A percentile compares a stretch with the other conserved stretches of the same genome.
Conservation (phyloP, 2,329 filamentous ascomycete species). For the Karstenula rhodostoma region DNA sequence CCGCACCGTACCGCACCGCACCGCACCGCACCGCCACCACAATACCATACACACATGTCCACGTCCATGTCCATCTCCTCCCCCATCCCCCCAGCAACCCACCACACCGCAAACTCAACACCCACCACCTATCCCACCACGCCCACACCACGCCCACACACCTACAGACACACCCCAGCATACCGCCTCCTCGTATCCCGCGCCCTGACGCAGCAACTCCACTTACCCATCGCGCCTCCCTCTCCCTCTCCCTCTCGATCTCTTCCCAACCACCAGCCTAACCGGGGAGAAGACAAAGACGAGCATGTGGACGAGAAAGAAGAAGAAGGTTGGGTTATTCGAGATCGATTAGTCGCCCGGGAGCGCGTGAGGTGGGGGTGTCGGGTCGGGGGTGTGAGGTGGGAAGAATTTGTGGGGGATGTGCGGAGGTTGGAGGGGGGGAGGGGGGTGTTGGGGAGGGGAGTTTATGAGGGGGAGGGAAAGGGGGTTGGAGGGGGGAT, state of each 20-base stretch:
- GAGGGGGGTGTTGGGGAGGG: background rate
- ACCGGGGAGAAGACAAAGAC: no score
- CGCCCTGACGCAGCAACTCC: conserved; percentile 25
- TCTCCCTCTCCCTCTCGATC: no score
- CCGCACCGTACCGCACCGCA: background rate
- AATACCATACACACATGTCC: background rate
- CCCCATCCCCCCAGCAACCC: background rate
- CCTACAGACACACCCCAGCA: background rate
- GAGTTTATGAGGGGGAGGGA: background rate
- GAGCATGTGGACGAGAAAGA: background rate
- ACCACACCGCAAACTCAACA: background rate
- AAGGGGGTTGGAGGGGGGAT: background rate
- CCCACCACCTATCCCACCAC: background rate
- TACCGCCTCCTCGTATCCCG: conserved; percentile 32
- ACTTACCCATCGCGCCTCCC: conserved; percentile 13
- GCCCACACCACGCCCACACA: background rate
- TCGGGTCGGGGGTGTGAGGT: background rate
- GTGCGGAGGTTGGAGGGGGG: background rate
- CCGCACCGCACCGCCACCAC: background rate
- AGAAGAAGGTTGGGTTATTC: background rate
- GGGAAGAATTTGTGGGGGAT: background rate
- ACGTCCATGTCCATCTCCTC: background rate
- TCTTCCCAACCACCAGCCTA: no score
- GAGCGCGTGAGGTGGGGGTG: background rate
- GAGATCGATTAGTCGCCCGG: background rate